phyloP scores from a whole-genome alignment of 768 basidiomycete species.

The Gymnopilus dilepis region DNA sequence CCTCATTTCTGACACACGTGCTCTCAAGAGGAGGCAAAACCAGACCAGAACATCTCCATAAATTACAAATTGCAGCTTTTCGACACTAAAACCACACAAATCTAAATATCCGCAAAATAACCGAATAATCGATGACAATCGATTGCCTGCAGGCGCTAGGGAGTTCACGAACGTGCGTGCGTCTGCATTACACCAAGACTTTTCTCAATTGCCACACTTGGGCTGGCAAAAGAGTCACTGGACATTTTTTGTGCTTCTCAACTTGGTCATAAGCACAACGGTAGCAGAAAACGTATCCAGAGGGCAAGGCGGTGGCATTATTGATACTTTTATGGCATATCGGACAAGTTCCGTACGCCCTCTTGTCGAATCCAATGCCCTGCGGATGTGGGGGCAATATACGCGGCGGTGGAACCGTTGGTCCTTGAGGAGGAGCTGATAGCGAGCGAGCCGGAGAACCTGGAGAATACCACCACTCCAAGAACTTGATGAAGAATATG shows the following conservation, averaged over 20 bases:
- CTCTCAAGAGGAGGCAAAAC: slow-evolving; percentile 24
- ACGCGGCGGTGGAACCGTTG: slow-evolving; percentile 76
- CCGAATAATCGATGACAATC: slow-evolving; percentile 28
- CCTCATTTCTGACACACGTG: slow-evolving; percentile 30
- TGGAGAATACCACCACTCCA: slow-evolving; percentile 99
- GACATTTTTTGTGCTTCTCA: slow-evolving; percentile 78
- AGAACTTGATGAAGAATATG: slow-evolving; percentile 94
- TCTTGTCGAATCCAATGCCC: slow-evolving; percentile 66
- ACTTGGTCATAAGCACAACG: slow-evolving; percentile 87
- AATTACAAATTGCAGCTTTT: slow-evolving; percentile 12
- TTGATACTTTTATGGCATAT: slow-evolving; percentile 73
- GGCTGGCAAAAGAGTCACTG: slow-evolving; percentile 81
- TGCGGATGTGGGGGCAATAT: slow-evolving; percentile 77
- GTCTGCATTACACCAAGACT: slow-evolving; percentile 58
- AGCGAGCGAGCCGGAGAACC: slow-evolving; percentile 83
- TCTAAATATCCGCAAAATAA: slow-evolving; percentile 20
- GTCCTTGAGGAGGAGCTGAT: slow-evolving; percentile 65
- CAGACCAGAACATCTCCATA: neutral
- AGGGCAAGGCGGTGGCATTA: slow-evolving; percentile 90
- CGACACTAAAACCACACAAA: slow-evolving; percentile 17
- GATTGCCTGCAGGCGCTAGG: slow-evolving; percentile 15
- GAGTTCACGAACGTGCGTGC: slow-evolving; percentile 55
- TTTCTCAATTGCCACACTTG: slow-evolving; percentile 86
- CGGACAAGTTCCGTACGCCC: slow-evolving; percentile 83
- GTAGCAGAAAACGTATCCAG: slow-evolving; percentile 95